Evolutionary conservation across 2,329 filamentous ascomycete species (phyloP).

Genomic region (Xenoacremonium recifei): DNA sequence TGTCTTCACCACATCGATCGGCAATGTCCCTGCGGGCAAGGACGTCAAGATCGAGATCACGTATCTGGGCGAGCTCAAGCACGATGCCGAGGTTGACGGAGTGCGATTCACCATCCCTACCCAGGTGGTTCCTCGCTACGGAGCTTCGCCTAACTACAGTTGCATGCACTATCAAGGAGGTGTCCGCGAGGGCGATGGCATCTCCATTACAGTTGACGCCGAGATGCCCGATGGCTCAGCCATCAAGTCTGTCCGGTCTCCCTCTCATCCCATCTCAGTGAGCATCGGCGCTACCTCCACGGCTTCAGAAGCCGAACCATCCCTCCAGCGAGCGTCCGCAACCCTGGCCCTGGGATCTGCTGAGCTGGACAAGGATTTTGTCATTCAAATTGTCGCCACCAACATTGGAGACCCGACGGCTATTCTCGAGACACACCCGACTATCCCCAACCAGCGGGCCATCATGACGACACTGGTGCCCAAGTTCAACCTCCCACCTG

Average conservation of each 20-base stretch:
- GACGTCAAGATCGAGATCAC: slow-evolving; percentile 60
- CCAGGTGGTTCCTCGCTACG: slow-evolving; percentile 66
- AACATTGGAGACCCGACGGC: slow-evolving; percentile 61
- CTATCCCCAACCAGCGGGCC: slow-evolving; percentile 58
- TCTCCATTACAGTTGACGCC: slow-evolving; percentile 33
- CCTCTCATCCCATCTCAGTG: slow-evolving; percentile 66
- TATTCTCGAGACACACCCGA: slow-evolving; percentile 64
- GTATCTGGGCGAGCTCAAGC: slow-evolving; percentile 70
- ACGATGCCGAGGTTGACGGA: slow-evolving; percentile 66
- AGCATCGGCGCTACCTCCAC: slow-evolving; percentile 56
- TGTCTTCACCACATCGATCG: slow-evolving; percentile 66
- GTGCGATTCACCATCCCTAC: slow-evolving; percentile 69
- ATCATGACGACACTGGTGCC: slow-evolving; percentile 72
- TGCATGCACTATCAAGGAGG: neutral
- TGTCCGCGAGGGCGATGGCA: slow-evolving; percentile 10
- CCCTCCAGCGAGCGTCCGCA: slow-evolving; percentile 60
- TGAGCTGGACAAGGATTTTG: slow-evolving; percentile 62
- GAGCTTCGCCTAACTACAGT: slow-evolving; percentile 23
- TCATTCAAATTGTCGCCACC: slow-evolving; percentile 62
- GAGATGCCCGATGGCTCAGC: slow-evolving; percentile 51
- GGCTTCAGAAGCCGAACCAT: slow-evolving; percentile 43
- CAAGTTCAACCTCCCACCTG: slow-evolving; percentile 60
- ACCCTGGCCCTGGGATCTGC: slow-evolving; percentile 52
- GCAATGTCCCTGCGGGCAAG: slow-evolving; percentile 61
- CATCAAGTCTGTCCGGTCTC: slow-evolving; percentile 63